Conservation (phyloP, 2,329 filamentous ascomycete genomes). For the Raffaelea ambrosiae region DNA sequence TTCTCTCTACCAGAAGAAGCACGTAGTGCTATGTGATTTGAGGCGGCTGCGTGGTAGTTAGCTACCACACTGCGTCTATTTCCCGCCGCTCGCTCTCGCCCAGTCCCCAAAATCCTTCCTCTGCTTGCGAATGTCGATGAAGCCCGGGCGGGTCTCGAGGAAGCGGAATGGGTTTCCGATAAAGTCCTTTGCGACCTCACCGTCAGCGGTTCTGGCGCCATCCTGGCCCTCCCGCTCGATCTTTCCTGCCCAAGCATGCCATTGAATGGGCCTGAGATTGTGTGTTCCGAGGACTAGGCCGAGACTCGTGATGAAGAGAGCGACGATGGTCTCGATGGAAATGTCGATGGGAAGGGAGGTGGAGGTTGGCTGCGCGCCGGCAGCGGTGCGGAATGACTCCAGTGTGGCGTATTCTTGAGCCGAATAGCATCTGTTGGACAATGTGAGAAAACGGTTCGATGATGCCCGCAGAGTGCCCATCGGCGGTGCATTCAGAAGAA, state of each 20-base stretch:
- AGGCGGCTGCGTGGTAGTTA: too few species aligned
- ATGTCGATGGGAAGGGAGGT: constrained; percentile 72
- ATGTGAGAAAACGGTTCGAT: too few species aligned
- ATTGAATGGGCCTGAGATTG: constrained; percentile 74
- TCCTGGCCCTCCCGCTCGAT: constrained; percentile 67
- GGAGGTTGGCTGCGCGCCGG: constrained; percentile 30
- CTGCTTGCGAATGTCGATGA: constrained; percentile 79
- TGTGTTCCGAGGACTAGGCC: constrained; percentile 75
- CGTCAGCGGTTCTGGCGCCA: constrained; percentile 46
- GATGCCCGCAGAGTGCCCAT: too few species aligned
- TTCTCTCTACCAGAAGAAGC: too few species aligned
- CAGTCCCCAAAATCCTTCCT: constrained; percentile 72
- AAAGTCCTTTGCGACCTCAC: constrained; percentile 59
- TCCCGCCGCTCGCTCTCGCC: constrained; percentile 48
- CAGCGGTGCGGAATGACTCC: constrained; percentile 37
- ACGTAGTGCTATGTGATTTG: too few species aligned
- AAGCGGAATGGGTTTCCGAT: constrained; percentile 70
- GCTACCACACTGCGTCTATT: too few species aligned
- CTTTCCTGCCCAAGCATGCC: constrained; percentile 74
- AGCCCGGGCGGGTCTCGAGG: constrained; percentile 73
- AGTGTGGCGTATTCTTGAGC: constrained; percentile 84
- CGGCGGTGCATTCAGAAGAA: constrained; percentile 12
- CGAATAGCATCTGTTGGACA: constrained; percentile 71
- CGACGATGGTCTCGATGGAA: constrained; percentile 72
- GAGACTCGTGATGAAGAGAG: constrained; percentile 70